Base-by-base conservation (phyloP, 176 grass and related monocot species). In the Musa beccarii region DNA sequence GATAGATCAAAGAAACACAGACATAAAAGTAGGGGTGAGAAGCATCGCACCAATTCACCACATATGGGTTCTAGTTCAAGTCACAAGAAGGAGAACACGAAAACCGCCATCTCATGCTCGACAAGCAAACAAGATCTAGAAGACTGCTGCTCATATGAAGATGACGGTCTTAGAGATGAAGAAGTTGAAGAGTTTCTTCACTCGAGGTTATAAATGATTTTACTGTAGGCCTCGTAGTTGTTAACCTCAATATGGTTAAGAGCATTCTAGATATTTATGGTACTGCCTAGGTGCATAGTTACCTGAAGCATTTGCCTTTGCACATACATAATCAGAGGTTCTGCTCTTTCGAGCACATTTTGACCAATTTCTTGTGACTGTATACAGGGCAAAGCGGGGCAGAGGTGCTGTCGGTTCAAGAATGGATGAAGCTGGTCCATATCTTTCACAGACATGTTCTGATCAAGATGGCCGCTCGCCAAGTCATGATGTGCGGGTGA, bases 181-280 rank as follows among this genome's bases (percentile, higher is more conserved):
- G 86, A 96, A 77, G 70, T 96, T 22, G 92, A 96, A 84, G 87
- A 79, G 54, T 96, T 96, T 77, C 92, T 96, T 85, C 80, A 79
- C 69, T 92, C 92, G 81, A 96, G 92, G 92, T 96, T 11, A 75
- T 82, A 62, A 62, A 17, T 62, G 13, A 8, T 62, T 62, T 8
- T 19, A 62, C 15, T 0, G 15, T 62, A n/a, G 6, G 13, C 57
- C 15, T 61, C n/a, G 5, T 20, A 8, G 15, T 19, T 61, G 15
- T n/a, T 61, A 34, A 34, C 29, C 29, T 34, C 29, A 34, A 4
- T 34, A 57, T 57, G 54, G 54, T 57, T 2, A 57, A 57, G 11
- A 57, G 11, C 54, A 43, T 43, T 43, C 34, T 43, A 43, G 34
- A 43, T 43, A 43, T 43, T 43, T 43, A 43, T 43, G 34, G 34